These are phyloP conservation scores for Parasitella parasitica DNA, from an alignment of 371 early-diverging fungal genomes.

Conservation along the genomic window DNA sequence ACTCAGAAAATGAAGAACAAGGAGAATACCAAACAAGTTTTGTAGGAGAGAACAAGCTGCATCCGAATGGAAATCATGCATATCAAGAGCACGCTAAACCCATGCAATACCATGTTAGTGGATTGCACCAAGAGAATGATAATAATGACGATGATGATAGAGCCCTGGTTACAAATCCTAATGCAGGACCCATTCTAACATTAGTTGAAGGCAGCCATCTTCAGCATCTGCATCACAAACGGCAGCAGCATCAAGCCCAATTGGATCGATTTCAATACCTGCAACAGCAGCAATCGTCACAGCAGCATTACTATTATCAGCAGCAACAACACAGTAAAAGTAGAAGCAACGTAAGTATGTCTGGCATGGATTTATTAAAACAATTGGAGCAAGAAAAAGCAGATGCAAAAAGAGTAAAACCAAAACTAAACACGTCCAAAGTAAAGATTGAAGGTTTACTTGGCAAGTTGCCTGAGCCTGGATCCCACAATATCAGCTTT, in stretches of 20 bases:
- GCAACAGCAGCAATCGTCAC: constrained; percentile 18
- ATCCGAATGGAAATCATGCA: neutral
- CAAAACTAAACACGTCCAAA: constrained; percentile 34
- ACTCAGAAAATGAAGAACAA: constrained; percentile 2
- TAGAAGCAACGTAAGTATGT: constrained; percentile 20
- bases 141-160: constrained; percentile 14
- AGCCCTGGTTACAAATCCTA: constrained; percentile 2
- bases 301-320: neutral
- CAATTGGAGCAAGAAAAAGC: constrained; percentile 51
- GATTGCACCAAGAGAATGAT: neutral
- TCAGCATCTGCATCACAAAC: constrained; percentile 28
- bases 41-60: neutral
- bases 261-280: constrained; percentile 7
- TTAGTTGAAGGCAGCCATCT: constrained; percentile 14
- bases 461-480: constrained; percentile 45
- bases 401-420: constrained; percentile 34
- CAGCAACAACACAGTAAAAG: constrained; percentile 1
- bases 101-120: neutral
- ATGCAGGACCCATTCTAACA: constrained; percentile 6
- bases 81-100: neutral
- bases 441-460: constrained; percentile 48
- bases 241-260: constrained; percentile 18
- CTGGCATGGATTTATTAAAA: constrained; percentile 48
- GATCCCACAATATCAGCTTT: constrained; percentile 46
- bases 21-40: neutral